These are phyloP conservation scores for Aphanoascus verrucosus DNA, from an alignment of 2,329 filamentous ascomycete species.

Conservation along the genomic window DNA sequence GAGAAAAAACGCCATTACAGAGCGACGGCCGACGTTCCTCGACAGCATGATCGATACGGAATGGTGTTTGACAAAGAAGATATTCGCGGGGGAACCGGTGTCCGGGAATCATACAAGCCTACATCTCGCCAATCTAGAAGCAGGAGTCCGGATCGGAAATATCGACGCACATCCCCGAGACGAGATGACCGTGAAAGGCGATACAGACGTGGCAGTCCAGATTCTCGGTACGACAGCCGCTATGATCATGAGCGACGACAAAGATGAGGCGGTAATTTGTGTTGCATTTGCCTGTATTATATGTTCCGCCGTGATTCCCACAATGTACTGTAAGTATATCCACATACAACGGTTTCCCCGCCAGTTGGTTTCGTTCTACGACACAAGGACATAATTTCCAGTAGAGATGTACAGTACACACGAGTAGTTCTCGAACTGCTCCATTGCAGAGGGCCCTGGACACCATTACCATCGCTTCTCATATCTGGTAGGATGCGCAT, in stretches of 20 bases:
- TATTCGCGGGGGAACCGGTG: constrained; percentile 41
- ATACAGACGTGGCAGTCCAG: constrained; percentile 15
- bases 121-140: constrained; percentile 25
- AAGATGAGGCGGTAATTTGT: constrained; percentile 2
- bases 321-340: not conserved
- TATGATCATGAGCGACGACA: constrained; percentile 9
- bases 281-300: constrained; percentile 3
- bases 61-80: constrained; percentile 75
- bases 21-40: constrained; percentile 49
- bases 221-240: constrained; percentile 18
- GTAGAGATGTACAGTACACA: too few species aligned
- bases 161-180: constrained; percentile 19
- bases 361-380: too few species aligned
- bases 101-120: constrained; percentile 13
- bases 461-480: too few species aligned
- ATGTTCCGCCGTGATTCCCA: not conserved
- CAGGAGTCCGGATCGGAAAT: constrained; percentile 36
- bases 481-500: too few species aligned
- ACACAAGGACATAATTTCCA: too few species aligned
- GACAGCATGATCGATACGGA: constrained; percentile 48
- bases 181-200: constrained; percentile 27
- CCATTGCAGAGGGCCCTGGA: too few species aligned
- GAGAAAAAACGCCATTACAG: constrained; percentile 89
- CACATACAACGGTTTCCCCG: not conserved
- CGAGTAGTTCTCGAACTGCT: too few species aligned